phyloP scores from a whole-genome alignment of 805 yeast genomes.

The Cyberlindnera bimundalis region DNA sequence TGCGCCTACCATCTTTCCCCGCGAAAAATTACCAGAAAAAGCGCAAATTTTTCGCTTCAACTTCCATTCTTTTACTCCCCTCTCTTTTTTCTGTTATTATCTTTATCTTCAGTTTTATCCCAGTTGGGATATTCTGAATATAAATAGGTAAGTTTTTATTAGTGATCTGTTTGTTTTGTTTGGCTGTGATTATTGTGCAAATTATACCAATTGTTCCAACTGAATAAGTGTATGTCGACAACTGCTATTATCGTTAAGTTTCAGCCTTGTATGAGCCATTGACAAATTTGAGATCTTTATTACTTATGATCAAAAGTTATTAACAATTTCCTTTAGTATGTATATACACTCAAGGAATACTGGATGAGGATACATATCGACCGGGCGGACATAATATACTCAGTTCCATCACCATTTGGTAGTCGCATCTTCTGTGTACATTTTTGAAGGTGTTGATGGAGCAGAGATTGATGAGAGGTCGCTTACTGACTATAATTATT shows the following conservation, averaged over 20 bases:
- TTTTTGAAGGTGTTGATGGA: constrained; percentile 38
- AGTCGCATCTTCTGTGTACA: constrained; percentile 51
- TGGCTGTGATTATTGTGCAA: constrained; percentile 22
- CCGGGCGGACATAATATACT: constrained; percentile 49
- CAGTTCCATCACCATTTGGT: constrained; percentile 37
- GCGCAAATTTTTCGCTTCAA: no score
- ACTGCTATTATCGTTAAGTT: constrained; percentile 24
- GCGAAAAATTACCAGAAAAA: no score
- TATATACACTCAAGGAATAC: neutral
- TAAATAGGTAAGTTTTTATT: no score
- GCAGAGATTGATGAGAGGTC: constrained; percentile 49
- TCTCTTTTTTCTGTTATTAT: no score
- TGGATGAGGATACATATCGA: constrained; percentile 32
- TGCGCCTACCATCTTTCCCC: no score
- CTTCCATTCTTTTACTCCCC: no score
- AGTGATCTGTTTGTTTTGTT: no score
- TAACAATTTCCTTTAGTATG: neutral
- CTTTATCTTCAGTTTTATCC: neutral
- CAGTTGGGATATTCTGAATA: no score
- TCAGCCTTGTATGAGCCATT: constrained; percentile 25
- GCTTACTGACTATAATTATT: constrained; percentile 21
- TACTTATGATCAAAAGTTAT: no score
- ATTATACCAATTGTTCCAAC: constrained; percentile 25
- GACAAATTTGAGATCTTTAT: no score
- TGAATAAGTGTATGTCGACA: constrained; percentile 23